A percentile compares a stretch with the other conserved stretches of the same genome.
Conservation (phyloP, 768 basidiomycete species). For the Dioszegia crocea region DNA sequence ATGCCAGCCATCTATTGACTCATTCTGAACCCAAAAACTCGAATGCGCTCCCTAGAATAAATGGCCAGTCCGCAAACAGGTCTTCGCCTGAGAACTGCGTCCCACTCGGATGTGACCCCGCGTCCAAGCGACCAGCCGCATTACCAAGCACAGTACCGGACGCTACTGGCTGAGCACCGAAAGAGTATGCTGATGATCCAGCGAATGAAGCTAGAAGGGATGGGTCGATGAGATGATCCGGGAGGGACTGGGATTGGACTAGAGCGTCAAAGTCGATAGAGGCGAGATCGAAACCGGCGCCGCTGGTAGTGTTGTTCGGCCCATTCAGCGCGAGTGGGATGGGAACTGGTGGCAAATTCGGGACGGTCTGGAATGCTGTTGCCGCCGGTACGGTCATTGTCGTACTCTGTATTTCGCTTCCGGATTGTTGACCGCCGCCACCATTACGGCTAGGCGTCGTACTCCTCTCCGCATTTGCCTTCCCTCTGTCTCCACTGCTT, state of each 20-base stretch:
- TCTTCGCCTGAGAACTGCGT: slow-evolving; percentile 5
- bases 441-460: neutral
- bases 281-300: slow-evolving; percentile 1
- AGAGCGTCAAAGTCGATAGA: slow-evolving; percentile 3
- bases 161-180: too few species aligned
- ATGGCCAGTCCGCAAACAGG: slow-evolving; percentile 37
- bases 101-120: neutral
- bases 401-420: neutral
- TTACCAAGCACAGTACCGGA: too few species aligned
- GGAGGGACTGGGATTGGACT: neutral
- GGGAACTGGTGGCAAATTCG: neutral
- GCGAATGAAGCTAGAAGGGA: neutral
- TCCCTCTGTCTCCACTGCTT: neutral
- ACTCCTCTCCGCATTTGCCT: neutral
- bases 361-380: neutral
- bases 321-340: neutral
- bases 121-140: too few species aligned
- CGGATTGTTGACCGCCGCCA: neutral
- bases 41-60: slow-evolving; percentile 29
- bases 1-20: too few species aligned
- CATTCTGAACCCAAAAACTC: slow-evolving; percentile 25
- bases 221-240: neutral
- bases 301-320: too few species aligned
- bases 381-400: neutral
- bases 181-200: too few species aligned